Conservation (phyloP, 2,329 filamentous ascomycete species). For the Fusarium keratoplasticum region DNA sequence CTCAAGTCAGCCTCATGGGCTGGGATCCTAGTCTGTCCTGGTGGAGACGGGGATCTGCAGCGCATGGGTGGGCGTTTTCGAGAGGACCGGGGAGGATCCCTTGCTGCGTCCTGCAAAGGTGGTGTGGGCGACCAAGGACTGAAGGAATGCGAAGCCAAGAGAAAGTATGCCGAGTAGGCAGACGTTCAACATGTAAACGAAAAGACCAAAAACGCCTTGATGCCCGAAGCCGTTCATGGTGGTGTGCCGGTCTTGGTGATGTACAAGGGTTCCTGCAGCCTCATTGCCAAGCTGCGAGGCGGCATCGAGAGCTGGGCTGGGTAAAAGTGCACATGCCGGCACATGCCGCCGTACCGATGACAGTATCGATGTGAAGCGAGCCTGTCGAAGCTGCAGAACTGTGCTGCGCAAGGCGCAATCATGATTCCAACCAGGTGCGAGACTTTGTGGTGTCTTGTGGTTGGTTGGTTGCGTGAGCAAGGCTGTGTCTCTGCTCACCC, state of each 20-base stretch:
- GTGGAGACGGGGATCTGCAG: conserved; percentile 32
- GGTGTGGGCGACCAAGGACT: conserved; percentile 21
- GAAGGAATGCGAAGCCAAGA: conserved; percentile 18
- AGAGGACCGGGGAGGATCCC: conserved; percentile 13
- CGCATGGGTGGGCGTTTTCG: conserved; percentile 32
- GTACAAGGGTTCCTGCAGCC: conserved; percentile 26
- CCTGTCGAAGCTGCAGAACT: neutral
- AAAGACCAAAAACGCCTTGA: conserved; percentile 19
- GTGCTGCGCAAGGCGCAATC: conserved; percentile 8
- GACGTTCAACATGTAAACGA: neutral
- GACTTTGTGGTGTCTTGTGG: conserved; percentile 20
- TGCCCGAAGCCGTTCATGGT: conserved; percentile 6
- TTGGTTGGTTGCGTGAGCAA: conserved; percentile 21
- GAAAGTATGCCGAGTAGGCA: conserved; percentile 5
- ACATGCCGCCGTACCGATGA: neutral
- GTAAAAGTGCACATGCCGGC: neutral
- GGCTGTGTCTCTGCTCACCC: conserved; percentile 16
- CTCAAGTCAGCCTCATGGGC: conserved; percentile 42
- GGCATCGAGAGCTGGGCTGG: conserved; percentile 8
- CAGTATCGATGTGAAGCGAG: neutral
- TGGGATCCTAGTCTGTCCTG: neutral
- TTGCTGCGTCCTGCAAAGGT: neutral
- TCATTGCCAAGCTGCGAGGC: conserved; percentile 10
- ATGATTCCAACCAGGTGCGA: conserved; percentile 17
- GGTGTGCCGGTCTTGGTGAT: conserved; percentile 16